These are phyloP conservation scores for Pterocarpus santalinus DNA, from an alignment of 306 rosid species.

Conservation along the genomic window DNA sequence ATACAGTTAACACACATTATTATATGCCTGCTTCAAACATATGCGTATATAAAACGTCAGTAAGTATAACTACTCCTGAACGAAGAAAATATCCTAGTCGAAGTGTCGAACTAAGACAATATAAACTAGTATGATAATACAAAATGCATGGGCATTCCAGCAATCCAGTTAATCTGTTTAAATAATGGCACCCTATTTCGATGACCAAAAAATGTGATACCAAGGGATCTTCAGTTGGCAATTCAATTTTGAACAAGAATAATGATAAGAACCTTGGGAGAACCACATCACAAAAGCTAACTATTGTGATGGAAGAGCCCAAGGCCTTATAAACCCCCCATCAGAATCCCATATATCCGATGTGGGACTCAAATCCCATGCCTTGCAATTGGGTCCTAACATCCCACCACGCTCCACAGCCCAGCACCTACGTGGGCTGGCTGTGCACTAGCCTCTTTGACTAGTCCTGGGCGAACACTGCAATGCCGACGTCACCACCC, in stretches of 20 bases:
- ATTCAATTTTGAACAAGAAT: not conserved
- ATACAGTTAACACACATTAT: constrained; percentile 14
- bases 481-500: too few species aligned
- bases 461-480: too few species aligned
- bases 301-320: too few species aligned
- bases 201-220: not conserved
- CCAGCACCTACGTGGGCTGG: too few species aligned
- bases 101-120: constrained; percentile 11
- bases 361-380: too few species aligned
- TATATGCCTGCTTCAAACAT: not conserved
- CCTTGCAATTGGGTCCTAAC: too few species aligned
- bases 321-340: too few species aligned
- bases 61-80: not conserved
- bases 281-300: too few species aligned
- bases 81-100: constrained; percentile 5
- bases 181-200: not conserved
- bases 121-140: not conserved
- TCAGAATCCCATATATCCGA: too few species aligned
- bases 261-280: not conserved
- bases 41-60: not conserved
- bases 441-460: too few species aligned
- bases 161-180: constrained; percentile 15
- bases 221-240: not conserved
- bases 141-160: not conserved
- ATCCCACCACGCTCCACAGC: too few species aligned